Conservation (phyloP, 2,329 filamentous ascomycete genomes). For the Monilinia aucupariae region DNA sequence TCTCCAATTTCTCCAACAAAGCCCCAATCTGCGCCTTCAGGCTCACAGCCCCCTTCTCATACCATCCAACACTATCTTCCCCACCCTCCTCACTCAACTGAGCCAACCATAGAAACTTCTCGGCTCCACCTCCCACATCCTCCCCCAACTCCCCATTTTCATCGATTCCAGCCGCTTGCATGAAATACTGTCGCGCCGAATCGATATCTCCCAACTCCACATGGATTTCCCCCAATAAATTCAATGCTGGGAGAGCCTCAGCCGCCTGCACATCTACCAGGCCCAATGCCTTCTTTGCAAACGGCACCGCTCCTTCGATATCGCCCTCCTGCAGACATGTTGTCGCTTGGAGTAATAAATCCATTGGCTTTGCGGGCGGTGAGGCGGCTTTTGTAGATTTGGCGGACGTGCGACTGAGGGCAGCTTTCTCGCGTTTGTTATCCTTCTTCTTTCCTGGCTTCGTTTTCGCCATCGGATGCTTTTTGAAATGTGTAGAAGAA, state of each 20-base stretch:
- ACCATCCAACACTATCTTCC: conserved; percentile 60
- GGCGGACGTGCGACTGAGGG: conserved; percentile 29
- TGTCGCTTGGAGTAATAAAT: conserved; percentile 32
- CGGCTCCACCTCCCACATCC: conserved; percentile 71
- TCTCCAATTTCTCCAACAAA: conserved; percentile 50
- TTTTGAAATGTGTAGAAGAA: not conserved
- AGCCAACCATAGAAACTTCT: conserved; percentile 93
- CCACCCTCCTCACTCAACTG: conserved; percentile 75
- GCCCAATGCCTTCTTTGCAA: conserved; percentile 31
- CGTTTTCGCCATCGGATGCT: conserved; percentile 34
- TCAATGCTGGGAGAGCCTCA: conserved; percentile 33
- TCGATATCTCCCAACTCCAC: conserved; percentile 60
- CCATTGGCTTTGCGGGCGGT: conserved; percentile 25
- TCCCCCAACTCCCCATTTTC: conserved; percentile 66
- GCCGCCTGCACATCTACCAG: conserved; percentile 25
- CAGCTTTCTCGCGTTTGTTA: conserved; percentile 30
- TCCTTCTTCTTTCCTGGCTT: conserved; percentile 34
- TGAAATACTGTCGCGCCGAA: conserved; percentile 65
- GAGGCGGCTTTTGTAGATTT: conserved; percentile 27
- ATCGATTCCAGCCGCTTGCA: conserved; percentile 69
- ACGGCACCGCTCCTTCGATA: conserved; percentile 29
- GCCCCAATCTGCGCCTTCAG: conserved; percentile 66
- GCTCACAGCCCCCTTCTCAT: conserved; percentile 63
- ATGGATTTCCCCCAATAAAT: conserved; percentile 37
- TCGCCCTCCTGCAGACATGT: conserved; percentile 33